Base-by-base conservation (phyloP, 768 basidiomycete species). In the Leucogyrophana mollusca region DNA sequence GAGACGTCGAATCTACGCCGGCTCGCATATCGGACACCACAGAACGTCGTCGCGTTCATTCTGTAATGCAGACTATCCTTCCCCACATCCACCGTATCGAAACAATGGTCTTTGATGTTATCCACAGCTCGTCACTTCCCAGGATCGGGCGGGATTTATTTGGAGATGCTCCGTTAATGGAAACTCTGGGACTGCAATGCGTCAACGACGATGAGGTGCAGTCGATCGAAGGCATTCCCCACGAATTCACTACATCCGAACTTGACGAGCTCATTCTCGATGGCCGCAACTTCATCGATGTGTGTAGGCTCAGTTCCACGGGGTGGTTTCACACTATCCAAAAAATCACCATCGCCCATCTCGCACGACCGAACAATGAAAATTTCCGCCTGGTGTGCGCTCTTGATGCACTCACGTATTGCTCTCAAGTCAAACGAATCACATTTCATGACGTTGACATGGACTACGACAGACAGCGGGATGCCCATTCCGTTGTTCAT, bases 201-300 rank as follows among this genome's bases (percentile, higher is more conserved):
- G 34, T 22, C 18, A 21, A 27, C 20, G 46, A 47, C n/a, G 46
- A 47, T 45, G 46, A 41, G n/a, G 24, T 23, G 5, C 46, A 47
- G n/a, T 40, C 41, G 10, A 32, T 27, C 7, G 30, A 45, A 18
- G 16, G 21, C 21, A 6, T 30, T 6, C 27, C 27, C 7, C 34
- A 40, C 42, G 4, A 23, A 10, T 47, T 47, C 46, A 14, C 9
- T 11, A 24, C 41, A 13, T 41, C 46, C 9, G 10, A 20, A n/a
- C 42, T 47, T 33, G 11, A 30, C 16, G 9, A 24, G n/a, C 46
- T 47, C 22, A 30, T 46, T 34, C 43, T 47, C 32, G 43, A 47
- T 17, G 46, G 46, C 24, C 46, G 39, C 14, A 47, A 47, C 34
- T 45, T 47, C 22, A 30, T 30, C 27, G 6, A 6, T 13, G 27